Percentiles rank a stretch among this genome's conserved stretches.
Evolutionary conservation across 306 rosid species (phyloP).

Genomic region (Carpinus viminea): DNA sequence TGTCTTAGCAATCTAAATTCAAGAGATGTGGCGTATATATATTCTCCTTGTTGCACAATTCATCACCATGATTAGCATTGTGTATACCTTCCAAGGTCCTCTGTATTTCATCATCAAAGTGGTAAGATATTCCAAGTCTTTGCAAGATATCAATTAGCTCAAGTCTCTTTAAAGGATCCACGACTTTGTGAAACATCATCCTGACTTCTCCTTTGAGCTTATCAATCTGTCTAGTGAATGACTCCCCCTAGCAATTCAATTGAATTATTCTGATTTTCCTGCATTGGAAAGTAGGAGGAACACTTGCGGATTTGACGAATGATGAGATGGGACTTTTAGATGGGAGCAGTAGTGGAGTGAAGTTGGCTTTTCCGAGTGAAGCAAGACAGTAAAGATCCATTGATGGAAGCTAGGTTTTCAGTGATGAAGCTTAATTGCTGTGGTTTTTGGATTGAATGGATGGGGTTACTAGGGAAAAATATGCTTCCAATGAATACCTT

Average conservation of each 20-base stretch:
- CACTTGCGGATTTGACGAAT: background rate
- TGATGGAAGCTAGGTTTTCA: background rate
- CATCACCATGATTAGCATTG: background rate
- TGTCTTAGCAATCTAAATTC: slow-evolving; percentile 16
- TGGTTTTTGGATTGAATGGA: background rate
- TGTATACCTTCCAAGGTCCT: background rate
- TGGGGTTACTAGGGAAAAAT: background rate
- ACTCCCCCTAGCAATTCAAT: slow-evolving; percentile 5
- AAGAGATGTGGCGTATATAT: slow-evolving; percentile 16
- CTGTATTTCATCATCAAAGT: slow-evolving; percentile 15
- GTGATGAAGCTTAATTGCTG: background rate
- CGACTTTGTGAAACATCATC: background rate
- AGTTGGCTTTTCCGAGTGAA: background rate
- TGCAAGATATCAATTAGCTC: slow-evolving; percentile 24
- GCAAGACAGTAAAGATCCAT: background rate
- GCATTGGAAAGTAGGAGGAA: background rate
- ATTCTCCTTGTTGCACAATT: background rate
- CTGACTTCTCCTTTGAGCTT: slow-evolving; percentile 17
- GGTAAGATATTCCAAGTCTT: slow-evolving; percentile 23
- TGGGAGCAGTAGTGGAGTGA: background rate
- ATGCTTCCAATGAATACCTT: too few species aligned
- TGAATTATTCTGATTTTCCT: too few species aligned
- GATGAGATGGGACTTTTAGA: background rate
- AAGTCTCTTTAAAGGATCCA: slow-evolving; percentile 19
- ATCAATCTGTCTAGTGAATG: background rate